Evolutionary conservation across 306 rosid species (phyloP).

Genomic region (Herpetospermum pedunculosum): DNA sequence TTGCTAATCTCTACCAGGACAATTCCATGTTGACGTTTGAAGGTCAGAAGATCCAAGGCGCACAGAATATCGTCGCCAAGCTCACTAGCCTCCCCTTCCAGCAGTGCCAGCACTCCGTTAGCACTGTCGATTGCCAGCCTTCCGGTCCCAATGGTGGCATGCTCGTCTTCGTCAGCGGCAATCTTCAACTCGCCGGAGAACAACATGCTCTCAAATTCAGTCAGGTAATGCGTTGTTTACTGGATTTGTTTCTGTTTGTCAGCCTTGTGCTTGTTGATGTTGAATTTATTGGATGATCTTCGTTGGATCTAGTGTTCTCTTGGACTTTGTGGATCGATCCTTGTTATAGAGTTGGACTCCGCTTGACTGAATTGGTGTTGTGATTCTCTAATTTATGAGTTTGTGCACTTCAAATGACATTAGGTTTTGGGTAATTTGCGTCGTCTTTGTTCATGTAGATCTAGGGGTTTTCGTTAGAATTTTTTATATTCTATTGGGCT

Average conservation of each 20-base stretch:
- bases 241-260: neutral
- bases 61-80: constrained; percentile 60
- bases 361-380: neutral
- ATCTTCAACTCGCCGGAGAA: constrained; percentile 85
- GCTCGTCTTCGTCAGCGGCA: constrained; percentile 91
- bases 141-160: constrained; percentile 68
- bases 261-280: neutral
- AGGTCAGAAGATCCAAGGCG: constrained; percentile 82
- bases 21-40: constrained; percentile 85
- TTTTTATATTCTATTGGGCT: neutral
- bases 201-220: constrained; percentile 91
- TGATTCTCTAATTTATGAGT: neutral
- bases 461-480: neutral
- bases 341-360: neutral
- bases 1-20: constrained; percentile 55
- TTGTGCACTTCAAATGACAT: neutral
- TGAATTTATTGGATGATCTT: neutral
- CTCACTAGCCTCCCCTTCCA: constrained; percentile 79
- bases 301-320: neutral
- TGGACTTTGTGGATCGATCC: neutral
- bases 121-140: constrained; percentile 82
- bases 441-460: neutral
- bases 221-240: constrained; percentile 35
- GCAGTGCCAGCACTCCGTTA: constrained; percentile 80
- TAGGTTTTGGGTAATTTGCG: neutral